A percentile compares a stretch with the other conserved stretches of the same genome.
Evolutionary conservation across 129 eudicot species (phyloP).

Genomic region (Apium graveolens): DNA sequence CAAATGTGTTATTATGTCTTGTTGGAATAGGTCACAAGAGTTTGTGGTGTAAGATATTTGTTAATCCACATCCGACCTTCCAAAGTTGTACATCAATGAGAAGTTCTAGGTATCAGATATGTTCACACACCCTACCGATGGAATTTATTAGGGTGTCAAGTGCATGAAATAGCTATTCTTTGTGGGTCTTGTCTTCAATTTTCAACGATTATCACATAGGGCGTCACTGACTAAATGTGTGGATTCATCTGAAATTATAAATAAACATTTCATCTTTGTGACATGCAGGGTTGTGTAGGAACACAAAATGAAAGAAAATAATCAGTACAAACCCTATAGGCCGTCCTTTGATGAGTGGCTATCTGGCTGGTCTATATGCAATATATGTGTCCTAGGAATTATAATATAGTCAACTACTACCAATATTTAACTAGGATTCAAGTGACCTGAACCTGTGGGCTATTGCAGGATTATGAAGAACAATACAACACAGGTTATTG

Average conservation of each 20-base stretch:
- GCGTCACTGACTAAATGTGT: neutral
- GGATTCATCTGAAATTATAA: neutral
- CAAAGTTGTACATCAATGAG: neutral
- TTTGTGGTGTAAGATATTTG: neutral
- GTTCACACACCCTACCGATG: neutral
- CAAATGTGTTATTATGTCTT: neutral
- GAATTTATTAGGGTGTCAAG: neutral
- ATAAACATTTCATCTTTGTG: neutral
- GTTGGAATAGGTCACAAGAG: neutral
- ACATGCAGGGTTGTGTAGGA: neutral
- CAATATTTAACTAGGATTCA: neutral
- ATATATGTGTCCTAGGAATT: neutral
- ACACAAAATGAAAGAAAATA: neutral
- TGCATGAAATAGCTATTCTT: neutral
- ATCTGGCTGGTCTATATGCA: neutral
- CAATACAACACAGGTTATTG: conserved; percentile 69
- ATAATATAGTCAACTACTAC: neutral
- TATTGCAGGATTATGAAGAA: conserved; percentile 65
- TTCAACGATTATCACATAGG: neutral
- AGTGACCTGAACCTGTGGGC: conserved; percentile 1
- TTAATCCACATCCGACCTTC: neutral
- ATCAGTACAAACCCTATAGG: neutral
- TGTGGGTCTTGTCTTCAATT: neutral
- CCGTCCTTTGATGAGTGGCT: neutral
- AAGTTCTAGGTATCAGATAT: neutral